Evolutionary conservation across 2,329 filamentous ascomycete species (phyloP), one percentile per base, ranked within the genome.

Genomic region (Corniculantispora saksenae): DNA sequence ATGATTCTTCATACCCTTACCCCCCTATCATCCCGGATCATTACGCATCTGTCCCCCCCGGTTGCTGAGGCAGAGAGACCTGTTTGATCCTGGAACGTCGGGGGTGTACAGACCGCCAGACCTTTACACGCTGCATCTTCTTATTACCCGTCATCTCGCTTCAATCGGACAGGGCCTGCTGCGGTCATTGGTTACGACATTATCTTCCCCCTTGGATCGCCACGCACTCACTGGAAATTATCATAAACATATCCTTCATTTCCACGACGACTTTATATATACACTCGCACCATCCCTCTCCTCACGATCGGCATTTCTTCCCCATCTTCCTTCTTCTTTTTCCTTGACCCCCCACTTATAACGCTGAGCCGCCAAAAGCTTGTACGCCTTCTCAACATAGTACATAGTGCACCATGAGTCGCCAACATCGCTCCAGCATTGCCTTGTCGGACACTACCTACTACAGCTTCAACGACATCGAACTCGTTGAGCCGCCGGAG

Each of bases 391-490:
- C 48, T 61, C 35, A 25, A 3, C 55, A 58, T 23, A 57, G 21
- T 13, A 45, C 38, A 27, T n/a, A 8, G 32, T 57, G 19, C 54
- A 51, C 55, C 66, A 76, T 76, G 74, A 70, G 32, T 55, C 63
- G 63, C 27, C 57, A 61, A 68, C 69, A 73, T 54, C 76, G 78
- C 60, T 74, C 76, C 55, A 83, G 79, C 71, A 72, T 80, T 67
- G 79, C 81, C 59, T 75, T 75, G 56, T 84, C 83, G 32, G 81
- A 82, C 70, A 80, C 80, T 43, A 84, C 82, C 4, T 85, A 85
- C 72, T 82, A 85, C 72, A 85, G 83, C 76, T 85, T 85, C 70
- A 77, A 82, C 66, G 81, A 85, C 63, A 74, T 80, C 29, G 83
- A 85, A 67, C 69, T 82, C 3, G 79, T 76, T 70, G 82, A 84